phyloP scores from a whole-genome alignment of 2,329 filamentous ascomycete genomes.

The Fusarium devonianum region DNA sequence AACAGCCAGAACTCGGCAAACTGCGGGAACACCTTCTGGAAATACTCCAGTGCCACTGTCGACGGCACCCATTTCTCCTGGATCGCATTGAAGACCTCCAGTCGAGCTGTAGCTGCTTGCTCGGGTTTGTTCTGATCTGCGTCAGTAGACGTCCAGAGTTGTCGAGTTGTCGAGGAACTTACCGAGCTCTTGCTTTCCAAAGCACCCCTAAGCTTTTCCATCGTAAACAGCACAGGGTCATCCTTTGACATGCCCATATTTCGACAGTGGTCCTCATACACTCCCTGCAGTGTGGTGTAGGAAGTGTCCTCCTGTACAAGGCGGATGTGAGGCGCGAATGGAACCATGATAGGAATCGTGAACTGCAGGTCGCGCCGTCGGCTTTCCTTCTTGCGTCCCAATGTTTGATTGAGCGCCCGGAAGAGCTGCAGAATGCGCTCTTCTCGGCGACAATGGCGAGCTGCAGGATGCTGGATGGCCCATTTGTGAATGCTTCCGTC shows the following conservation, averaged over 20 bases:
- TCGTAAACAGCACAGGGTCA: slow-evolving; percentile 91
- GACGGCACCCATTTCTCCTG: slow-evolving; percentile 92
- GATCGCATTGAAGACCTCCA: slow-evolving; percentile 94
- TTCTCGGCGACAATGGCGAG: slow-evolving; percentile 89
- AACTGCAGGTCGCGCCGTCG: slow-evolving; percentile 94
- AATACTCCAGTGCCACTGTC: slow-evolving; percentile 84
- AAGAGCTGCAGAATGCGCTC: slow-evolving; percentile 96
- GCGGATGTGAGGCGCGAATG: slow-evolving; percentile 90
- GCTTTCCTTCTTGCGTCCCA: slow-evolving; percentile 93
- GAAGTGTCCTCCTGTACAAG: slow-evolving; percentile 95
- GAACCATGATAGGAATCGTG: slow-evolving; percentile 93
- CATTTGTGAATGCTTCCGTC: slow-evolving; percentile 98
- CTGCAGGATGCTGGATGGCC: slow-evolving; percentile 94
- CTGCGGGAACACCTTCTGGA: slow-evolving; percentile 84
- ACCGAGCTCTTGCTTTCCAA: slow-evolving; percentile 70
- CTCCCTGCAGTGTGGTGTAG: slow-evolving; percentile 90
- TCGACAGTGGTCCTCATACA: slow-evolving; percentile 96
- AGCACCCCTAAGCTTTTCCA: slow-evolving; percentile 87
- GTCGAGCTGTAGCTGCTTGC: slow-evolving; percentile 73
- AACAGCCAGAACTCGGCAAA: slow-evolving; percentile 98
- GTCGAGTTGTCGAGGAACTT: slow-evolving; percentile 45
- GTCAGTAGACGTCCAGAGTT: slow-evolving; percentile 17
- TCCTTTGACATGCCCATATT: slow-evolving; percentile 89
- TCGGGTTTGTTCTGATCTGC: slow-evolving; percentile 68
- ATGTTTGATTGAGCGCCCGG: slow-evolving; percentile 92